Conservation (phyloP, 805 yeast species). For the Yarrowia divulgata region DNA sequence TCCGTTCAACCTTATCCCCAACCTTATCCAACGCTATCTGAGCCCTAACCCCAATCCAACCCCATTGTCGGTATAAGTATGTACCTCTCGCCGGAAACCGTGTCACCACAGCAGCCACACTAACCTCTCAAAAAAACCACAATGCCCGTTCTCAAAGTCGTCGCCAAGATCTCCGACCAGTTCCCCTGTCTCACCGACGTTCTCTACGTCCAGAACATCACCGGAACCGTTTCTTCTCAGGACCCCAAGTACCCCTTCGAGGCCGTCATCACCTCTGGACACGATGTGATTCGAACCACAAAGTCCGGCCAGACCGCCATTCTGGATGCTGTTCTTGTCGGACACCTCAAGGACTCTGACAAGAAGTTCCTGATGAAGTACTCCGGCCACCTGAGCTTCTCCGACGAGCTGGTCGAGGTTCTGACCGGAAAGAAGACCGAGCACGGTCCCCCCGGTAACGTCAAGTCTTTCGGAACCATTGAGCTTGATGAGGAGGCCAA, state of each 20-base stretch:
- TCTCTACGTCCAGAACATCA: slow-evolving; percentile 37
- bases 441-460: slow-evolving; percentile 58
- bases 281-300: slow-evolving; percentile 58
- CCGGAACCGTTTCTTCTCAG: slow-evolving; percentile 47
- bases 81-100: no score
- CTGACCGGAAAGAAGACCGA: slow-evolving; percentile 50
- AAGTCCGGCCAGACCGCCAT: slow-evolving; percentile 56
- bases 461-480: slow-evolving; percentile 58
- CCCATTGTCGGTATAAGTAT: no score
- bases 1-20: slow-evolving; percentile 8
- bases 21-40: slow-evolving; percentile 5
- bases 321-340: slow-evolving; percentile 53
- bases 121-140: background rate
- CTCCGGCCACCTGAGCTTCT: slow-evolving; percentile 58
- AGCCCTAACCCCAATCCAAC: background rate
- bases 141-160: slow-evolving; percentile 31
- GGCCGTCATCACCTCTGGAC: slow-evolving; percentile 53
- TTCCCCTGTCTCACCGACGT: slow-evolving; percentile 31
- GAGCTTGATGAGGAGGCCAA: slow-evolving; percentile 54
- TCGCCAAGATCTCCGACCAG: slow-evolving; percentile 38
- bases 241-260: slow-evolving; percentile 54
- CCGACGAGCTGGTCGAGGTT: slow-evolving; percentile 52
- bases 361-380: slow-evolving; percentile 49
- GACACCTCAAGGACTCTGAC: slow-evolving; percentile 43
- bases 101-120: background rate